These are phyloP conservation scores for Sisymbrium altissimum DNA, from an alignment of 345 rosid genomes.

Conservation along the genomic window DNA sequence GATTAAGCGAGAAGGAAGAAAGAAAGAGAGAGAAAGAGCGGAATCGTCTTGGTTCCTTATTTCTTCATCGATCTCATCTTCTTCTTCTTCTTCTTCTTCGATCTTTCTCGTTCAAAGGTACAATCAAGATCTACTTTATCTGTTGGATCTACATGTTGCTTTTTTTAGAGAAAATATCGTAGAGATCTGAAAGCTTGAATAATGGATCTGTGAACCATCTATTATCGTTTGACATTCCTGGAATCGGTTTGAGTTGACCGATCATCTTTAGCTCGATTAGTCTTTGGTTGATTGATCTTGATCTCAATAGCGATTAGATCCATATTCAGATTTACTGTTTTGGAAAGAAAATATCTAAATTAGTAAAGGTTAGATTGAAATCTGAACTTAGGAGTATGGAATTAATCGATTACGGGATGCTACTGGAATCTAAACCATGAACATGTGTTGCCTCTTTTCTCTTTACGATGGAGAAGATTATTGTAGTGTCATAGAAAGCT, in stretches of 20 bases:
- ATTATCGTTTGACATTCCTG: no score
- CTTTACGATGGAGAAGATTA: no score
- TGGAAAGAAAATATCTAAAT: no score
- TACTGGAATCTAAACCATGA: no score
- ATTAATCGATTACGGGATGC: neutral
- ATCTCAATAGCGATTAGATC: slow-evolving; percentile 20
- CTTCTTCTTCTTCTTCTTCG: neutral
- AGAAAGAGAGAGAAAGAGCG: neutral
- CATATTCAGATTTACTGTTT: neutral
- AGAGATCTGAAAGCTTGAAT: no score
- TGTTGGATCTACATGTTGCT: slow-evolving; percentile 25
- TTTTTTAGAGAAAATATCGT: no score
- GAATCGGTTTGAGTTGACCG: slow-evolving; percentile 2
- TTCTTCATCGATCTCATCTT: slow-evolving; percentile 27
- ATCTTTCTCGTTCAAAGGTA: slow-evolving; percentile 30
- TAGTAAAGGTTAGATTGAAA: no score
- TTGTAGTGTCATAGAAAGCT: no score
- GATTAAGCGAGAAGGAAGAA: neutral
- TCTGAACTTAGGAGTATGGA: neutral
- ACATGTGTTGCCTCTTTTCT: no score
- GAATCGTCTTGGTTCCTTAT: slow-evolving; percentile 7
- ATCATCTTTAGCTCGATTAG: slow-evolving; percentile 14
- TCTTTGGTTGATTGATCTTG: neutral
- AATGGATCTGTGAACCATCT: no score
- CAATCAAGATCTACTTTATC: slow-evolving; percentile 14